Evolutionary conservation across 345 rosid genomes (phyloP).

Genomic region (Combretum micranthum): DNA sequence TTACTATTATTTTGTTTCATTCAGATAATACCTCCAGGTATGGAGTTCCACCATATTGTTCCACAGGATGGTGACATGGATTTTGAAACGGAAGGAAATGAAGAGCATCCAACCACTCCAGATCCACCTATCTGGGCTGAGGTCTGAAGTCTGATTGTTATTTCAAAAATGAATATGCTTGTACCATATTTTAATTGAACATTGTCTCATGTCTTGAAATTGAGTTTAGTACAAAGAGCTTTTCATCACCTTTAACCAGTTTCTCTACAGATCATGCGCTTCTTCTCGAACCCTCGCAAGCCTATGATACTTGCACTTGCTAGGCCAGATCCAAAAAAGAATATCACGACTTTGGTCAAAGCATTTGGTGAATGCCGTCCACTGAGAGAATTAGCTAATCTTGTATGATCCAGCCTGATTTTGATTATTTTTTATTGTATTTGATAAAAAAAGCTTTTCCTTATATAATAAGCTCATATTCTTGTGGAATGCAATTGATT

Average conservation of each 20-base stretch:
- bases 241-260: conserved; percentile 9
- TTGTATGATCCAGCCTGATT: conserved; percentile 39
- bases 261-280: conserved; percentile 92
- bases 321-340: conserved; percentile 99
- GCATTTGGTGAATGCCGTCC: conserved; percentile 99
- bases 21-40: conserved; percentile 97
- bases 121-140: conserved; percentile 94
- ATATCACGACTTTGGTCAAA: conserved; percentile 88
- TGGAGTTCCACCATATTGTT: conserved; percentile 96
- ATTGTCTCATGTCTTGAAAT: neutral
- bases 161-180: neutral
- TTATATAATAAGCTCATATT: neutral
- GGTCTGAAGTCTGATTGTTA: conserved; percentile 31
- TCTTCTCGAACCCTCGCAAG: conserved; percentile 87
- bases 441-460: neutral
- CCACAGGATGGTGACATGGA: conserved; percentile 93
- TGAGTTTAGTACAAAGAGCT: neutral
- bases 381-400: conserved; percentile 91
- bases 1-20: conserved; percentile 11
- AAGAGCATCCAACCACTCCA: conserved; percentile 73
- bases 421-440: conserved; percentile 4
- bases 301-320: conserved; percentile 99
- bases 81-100: conserved; percentile 76
- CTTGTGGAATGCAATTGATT: conserved; percentile 6
- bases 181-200: too few species aligned